Evolutionary conservation across 2,329 filamentous ascomycete species (phyloP).

Genomic region (Arthrobotrys sinensis): DNA sequence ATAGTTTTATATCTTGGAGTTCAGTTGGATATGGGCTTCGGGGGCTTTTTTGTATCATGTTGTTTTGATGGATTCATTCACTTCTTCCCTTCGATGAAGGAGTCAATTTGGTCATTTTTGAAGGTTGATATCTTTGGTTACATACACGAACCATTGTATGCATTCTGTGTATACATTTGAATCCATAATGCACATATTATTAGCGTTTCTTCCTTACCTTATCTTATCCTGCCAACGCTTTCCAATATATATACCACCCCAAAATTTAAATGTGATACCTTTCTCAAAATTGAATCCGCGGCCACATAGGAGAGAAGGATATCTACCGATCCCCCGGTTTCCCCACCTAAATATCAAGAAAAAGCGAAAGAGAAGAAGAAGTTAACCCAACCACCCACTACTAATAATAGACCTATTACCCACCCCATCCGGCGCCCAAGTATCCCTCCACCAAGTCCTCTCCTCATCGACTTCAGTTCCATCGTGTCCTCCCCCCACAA

Average conservation of each 20-base stretch:
- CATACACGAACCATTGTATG: constrained; percentile 24
- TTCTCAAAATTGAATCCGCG: no score
- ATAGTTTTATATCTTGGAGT: constrained; percentile 8
- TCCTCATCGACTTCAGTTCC: constrained; percentile 32
- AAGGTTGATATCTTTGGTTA: background rate
- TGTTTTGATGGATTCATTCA: background rate
- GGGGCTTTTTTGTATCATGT: background rate
- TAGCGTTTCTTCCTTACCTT: background rate
- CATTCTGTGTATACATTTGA: background rate
- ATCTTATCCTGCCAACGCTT: background rate
- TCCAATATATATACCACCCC: background rate
- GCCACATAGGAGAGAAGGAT: no score
- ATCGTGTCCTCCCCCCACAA: background rate
- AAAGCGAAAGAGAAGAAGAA: background rate
- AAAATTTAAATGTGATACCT: background rate
- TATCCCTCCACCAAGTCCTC: constrained; percentile 43
- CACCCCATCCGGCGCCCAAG: constrained; percentile 48
- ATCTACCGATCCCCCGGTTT: constrained; percentile 1
- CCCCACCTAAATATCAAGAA: constrained; percentile 12
- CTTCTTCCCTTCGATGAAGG: background rate
- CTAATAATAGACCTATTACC: constrained; percentile 31
- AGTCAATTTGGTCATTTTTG: background rate
- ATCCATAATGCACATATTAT: constrained; percentile 14
- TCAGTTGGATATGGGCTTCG: background rate
- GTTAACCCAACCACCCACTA: constrained; percentile 32